phyloP scores from a whole-genome alignment of 2,329 filamentous ascomycete species.

The Akanthomyces dipterigenus region DNA sequence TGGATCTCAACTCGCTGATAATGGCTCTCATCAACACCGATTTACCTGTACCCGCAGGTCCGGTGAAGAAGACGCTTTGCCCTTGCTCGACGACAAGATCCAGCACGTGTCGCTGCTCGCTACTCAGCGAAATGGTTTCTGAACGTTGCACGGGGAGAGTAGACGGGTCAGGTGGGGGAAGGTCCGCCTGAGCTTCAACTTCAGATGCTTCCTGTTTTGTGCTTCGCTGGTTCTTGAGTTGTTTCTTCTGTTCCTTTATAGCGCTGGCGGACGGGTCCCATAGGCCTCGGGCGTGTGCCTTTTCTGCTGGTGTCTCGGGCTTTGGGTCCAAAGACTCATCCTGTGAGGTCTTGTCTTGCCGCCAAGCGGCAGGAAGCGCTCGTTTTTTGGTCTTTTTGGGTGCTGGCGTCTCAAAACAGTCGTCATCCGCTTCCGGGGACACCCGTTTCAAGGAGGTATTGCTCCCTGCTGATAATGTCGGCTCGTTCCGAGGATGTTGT shows the following conservation, averaged over 20 bases:
- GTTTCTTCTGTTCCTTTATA: slow-evolving; percentile 71
- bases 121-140: slow-evolving; percentile 62
- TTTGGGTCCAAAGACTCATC: slow-evolving; percentile 25
- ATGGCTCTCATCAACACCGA: slow-evolving; percentile 92
- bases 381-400: slow-evolving; percentile 51
- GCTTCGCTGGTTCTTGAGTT: slow-evolving; percentile 52
- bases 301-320: slow-evolving; percentile 13
- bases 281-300: slow-evolving; percentile 27
- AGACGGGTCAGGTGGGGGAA: slow-evolving; percentile 25
- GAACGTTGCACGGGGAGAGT: slow-evolving; percentile 34
- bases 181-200: slow-evolving; percentile 26
- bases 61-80: slow-evolving; percentile 95
- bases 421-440: slow-evolving; percentile 25
- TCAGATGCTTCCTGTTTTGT: slow-evolving; percentile 26
- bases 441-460: slow-evolving; percentile 35
- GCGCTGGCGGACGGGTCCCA: slow-evolving; percentile 73
- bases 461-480: slow-evolving; percentile 16
- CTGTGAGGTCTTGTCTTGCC: slow-evolving; percentile 29
- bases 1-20: slow-evolving; percentile 71
- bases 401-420: slow-evolving; percentile 18
- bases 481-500: slow-evolving; percentile 14
- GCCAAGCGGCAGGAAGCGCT: slow-evolving; percentile 45
- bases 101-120: slow-evolving; percentile 79
- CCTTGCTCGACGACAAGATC: slow-evolving; percentile 72
- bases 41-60: slow-evolving; percentile 93